Evolutionary conservation across 441 rosid species (phyloP).

Genomic region (Gossypium schwendimanii): DNA sequence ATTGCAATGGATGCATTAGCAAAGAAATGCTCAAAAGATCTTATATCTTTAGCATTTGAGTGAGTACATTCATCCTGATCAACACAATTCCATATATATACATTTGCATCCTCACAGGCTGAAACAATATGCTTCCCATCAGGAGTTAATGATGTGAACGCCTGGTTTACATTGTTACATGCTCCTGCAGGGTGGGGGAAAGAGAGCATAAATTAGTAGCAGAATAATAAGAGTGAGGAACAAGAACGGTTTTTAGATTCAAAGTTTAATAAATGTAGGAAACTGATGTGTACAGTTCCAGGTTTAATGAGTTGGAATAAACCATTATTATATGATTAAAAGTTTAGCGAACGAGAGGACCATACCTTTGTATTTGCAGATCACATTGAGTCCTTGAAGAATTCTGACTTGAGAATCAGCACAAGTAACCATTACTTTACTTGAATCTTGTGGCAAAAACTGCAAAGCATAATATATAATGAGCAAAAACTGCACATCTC

Average conservation of each 20-base stretch:
- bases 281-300: not conserved
- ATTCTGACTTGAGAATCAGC: conserved; percentile 88
- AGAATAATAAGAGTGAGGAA: not conserved
- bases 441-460: conserved; percentile 67
- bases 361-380: conserved; percentile 73
- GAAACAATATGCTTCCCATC: conserved; percentile 89
- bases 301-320: not conserved
- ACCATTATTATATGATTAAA: conserved; percentile 8
- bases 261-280: not conserved
- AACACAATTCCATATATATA: conserved; percentile 68
- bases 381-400: conserved; percentile 54
- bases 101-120: conserved; percentile 70
- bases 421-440: conserved; percentile 75
- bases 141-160: conserved; percentile 63
- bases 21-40: conserved; percentile 71
- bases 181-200: conserved; percentile 30
- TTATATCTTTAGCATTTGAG: conserved; percentile 36
- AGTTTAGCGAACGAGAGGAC: not conserved
- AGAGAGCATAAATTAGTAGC: not conserved
- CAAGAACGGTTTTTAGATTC: not conserved
- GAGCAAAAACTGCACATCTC: conserved; percentile 9
- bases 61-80: conserved; percentile 26
- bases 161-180: conserved; percentile 51
- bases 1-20: conserved; percentile 72
- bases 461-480: conserved; percentile 20